These are phyloP conservation scores for Lupinus albus DNA, from an alignment of 306 rosid species.

Conservation along the genomic window DNA sequence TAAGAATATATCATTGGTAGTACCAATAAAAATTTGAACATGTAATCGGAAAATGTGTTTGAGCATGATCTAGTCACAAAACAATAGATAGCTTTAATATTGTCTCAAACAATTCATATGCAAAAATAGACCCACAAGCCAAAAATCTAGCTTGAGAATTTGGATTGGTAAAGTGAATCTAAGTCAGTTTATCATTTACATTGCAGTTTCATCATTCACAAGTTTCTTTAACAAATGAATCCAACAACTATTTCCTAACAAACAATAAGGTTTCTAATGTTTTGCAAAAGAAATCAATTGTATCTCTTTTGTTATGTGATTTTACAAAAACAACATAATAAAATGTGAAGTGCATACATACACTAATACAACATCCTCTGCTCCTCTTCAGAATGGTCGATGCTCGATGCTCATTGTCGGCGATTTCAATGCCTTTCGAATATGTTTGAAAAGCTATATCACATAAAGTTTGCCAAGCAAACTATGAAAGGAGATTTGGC, in stretches of 20 bases:
- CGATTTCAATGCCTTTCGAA: slow-evolving; percentile 20
- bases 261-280: slow-evolving; percentile 27
- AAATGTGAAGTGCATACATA: neutral
- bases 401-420: slow-evolving; percentile 12
- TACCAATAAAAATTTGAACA: no score
- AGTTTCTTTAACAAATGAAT: slow-evolving; percentile 30
- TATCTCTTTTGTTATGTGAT: slow-evolving; percentile 4
- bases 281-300: slow-evolving; percentile 35
- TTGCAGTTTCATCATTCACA: slow-evolving; percentile 13
- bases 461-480: slow-evolving; percentile 5
- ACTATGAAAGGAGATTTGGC: slow-evolving; percentile 19
- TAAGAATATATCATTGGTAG: no score
- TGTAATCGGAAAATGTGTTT: no score
- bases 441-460: slow-evolving; percentile 22
- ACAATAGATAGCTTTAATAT: no score
- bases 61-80: no score
- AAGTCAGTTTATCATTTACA: slow-evolving; percentile 29
- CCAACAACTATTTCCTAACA: slow-evolving; percentile 32
- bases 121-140: no score
- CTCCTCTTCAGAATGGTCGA: slow-evolving; percentile 10
- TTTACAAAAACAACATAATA: no score
- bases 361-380: neutral
- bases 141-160: neutral
- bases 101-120: no score
- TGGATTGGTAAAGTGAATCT: neutral